Evolutionary conservation across 2,329 filamentous ascomycete species (phyloP).

Genomic region (Basipetospora sp.): DNA sequence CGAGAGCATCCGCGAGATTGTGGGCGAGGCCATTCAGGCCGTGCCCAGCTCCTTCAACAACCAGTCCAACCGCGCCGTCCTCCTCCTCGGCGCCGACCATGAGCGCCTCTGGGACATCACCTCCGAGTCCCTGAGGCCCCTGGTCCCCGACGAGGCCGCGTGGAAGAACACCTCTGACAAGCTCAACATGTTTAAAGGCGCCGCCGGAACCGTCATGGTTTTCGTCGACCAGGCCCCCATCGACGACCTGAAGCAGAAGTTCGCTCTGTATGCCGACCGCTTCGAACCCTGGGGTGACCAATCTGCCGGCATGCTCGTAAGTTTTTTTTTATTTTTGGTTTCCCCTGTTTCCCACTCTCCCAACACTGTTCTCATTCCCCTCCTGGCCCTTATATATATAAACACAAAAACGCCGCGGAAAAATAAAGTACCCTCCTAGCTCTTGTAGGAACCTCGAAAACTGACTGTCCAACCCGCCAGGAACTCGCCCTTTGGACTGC

Average conservation of each 20-base stretch:
- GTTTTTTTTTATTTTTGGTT: slow-evolving; percentile 4
- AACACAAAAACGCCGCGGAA: no score
- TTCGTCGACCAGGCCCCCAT: slow-evolving; percentile 63
- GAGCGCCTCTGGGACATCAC: slow-evolving; percentile 74
- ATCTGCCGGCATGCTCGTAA: slow-evolving; percentile 56
- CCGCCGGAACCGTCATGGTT: slow-evolving; percentile 74
- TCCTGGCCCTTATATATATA: no score
- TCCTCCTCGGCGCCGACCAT: slow-evolving; percentile 71
- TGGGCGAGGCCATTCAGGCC: slow-evolving; percentile 48
- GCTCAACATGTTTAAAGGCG: slow-evolving; percentile 47
- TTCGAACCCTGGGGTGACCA: slow-evolving; percentile 68
- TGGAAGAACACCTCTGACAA: slow-evolving; percentile 38
- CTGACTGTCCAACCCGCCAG: slow-evolving; percentile 12
- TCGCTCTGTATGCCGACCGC: slow-evolving; percentile 60
- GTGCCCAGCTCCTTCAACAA: slow-evolving; percentile 78
- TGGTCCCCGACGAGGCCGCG: slow-evolving; percentile 48
- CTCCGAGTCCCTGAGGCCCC: slow-evolving; percentile 46
- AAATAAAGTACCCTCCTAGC: no score
- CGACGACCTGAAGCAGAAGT: slow-evolving; percentile 51
- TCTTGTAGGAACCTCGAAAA: no score
- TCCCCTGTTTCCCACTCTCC: not conserved
- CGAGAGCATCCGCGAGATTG: slow-evolving; percentile 41
- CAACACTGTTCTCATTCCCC: no score
- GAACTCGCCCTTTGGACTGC: slow-evolving; percentile 70
- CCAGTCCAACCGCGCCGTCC: slow-evolving; percentile 63